Conservation (phyloP, 495 filamentous ascomycete species). For the Jackrogersella multiformis region DNA sequence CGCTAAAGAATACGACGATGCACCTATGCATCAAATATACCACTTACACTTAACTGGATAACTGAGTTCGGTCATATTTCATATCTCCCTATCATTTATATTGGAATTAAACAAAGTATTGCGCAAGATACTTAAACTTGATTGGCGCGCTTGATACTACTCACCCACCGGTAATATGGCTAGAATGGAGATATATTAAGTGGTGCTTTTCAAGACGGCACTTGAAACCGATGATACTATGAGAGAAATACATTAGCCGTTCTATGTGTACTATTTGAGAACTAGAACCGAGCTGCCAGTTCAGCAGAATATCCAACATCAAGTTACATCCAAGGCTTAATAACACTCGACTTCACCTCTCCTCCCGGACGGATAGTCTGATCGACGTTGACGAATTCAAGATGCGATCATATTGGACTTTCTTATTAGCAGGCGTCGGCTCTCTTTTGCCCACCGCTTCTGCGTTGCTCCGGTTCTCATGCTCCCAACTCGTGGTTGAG, state of each 20-base stretch:
- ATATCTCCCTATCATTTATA: constrained; percentile 18
- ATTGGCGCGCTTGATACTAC: constrained; percentile 21
- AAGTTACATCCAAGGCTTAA: not conserved
- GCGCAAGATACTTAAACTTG: not conserved
- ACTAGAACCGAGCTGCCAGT: not conserved
- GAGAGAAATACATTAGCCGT: not conserved
- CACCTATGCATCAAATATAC: no score
- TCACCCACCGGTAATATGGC: constrained; percentile 23
- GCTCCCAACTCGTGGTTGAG: constrained; percentile 49
- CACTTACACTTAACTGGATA: not conserved
- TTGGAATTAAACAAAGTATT: constrained; percentile 6
- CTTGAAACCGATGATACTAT: not conserved
- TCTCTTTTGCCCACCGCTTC: constrained; percentile 14
- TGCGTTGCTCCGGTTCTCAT: constrained; percentile 44
- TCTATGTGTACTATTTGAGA: not conserved
- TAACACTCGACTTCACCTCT: not conserved
- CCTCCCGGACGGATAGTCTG: no score
- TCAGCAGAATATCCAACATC: not conserved
- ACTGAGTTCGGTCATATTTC: not conserved
- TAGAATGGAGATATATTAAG: constrained; percentile 38
- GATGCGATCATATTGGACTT: constrained; percentile 20
- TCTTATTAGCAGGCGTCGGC: not conserved
- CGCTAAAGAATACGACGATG: no score
- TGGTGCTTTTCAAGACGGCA: constrained; percentile 8
- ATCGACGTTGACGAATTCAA: not conserved